These are phyloP conservation scores for Tillandsia fasciculata DNA, from an alignment of 176 grass and related monocot species.

Conservation along the genomic window DNA sequence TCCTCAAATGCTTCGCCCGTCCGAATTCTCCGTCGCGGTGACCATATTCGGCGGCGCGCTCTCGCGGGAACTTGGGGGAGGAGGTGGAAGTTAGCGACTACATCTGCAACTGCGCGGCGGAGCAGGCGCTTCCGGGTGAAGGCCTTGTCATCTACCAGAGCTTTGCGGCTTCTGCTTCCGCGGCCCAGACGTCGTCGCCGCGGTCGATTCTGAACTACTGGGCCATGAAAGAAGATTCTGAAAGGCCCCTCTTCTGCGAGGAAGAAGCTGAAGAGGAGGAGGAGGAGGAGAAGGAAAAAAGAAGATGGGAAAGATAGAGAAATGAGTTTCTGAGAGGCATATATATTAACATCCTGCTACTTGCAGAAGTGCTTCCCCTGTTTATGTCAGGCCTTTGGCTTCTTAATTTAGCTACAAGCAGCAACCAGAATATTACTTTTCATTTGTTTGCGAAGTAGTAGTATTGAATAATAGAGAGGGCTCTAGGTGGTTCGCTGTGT, in stretches of 20 bases:
- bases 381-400: background rate
- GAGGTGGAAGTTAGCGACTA: slow-evolving; percentile 33
- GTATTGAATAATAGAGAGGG: slow-evolving; percentile 22
- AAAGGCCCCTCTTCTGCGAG: background rate
- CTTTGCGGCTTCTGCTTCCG: slow-evolving; percentile 35
- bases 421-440: slow-evolving; percentile 3
- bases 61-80: slow-evolving; percentile 54
- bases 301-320: background rate
- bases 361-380: background rate
- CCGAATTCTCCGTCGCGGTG: slow-evolving; percentile 67
- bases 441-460: slow-evolving; percentile 2
- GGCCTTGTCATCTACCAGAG: slow-evolving; percentile 73
- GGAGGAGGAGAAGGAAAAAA: background rate
- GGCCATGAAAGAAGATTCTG: background rate
- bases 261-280: background rate
- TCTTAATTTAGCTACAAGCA: background rate
- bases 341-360: background rate
- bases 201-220: slow-evolving; percentile 17
- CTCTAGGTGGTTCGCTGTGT: slow-evolving; percentile 32
- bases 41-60: slow-evolving; percentile 48
- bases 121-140: slow-evolving; percentile 51
- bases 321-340: background rate
- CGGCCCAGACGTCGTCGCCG: slow-evolving; percentile 27
- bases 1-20: slow-evolving; percentile 48
- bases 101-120: slow-evolving; percentile 28